Evolutionary conservation across 495 filamentous ascomycete species (phyloP).

Genomic region (Mycothermus thermophilus): DNA sequence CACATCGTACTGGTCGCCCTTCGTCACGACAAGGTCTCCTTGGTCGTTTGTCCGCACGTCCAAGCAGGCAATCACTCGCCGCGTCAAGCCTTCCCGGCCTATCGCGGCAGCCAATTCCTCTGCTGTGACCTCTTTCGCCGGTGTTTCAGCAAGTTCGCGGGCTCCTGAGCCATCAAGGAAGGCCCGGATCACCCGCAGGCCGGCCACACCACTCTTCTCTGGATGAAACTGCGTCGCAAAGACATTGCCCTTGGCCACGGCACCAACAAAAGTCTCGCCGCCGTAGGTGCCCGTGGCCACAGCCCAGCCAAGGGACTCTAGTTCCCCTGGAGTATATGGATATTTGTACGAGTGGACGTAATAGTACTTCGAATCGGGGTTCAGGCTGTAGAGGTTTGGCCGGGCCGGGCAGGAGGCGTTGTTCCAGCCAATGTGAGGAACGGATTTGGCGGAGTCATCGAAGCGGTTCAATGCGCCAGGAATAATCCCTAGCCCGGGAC

Average conservation of each 20-base stretch:
- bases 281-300: conserved; percentile 83
- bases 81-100: conserved; percentile 55
- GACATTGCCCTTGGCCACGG: conserved; percentile 68
- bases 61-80: conserved; percentile 85
- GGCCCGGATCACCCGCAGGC: conserved; percentile 66
- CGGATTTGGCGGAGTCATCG: conserved; percentile 62
- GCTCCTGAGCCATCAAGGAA: conserved; percentile 60
- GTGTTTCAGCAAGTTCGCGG: conserved; percentile 19
- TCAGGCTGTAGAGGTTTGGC: conserved; percentile 56
- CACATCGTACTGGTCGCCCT: conserved; percentile 98
- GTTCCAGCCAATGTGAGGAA: conserved; percentile 98
- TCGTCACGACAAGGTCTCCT: conserved; percentile 92
- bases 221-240: conserved; percentile 95
- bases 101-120: no score
- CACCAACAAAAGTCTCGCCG: conserved; percentile 80
- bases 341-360: conserved; percentile 94
- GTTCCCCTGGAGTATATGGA: conserved; percentile 52
- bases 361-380: conserved; percentile 82
- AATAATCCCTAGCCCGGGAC: conserved; percentile 61
- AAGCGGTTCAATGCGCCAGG: conserved; percentile 61
- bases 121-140: neutral
- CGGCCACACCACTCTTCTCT: conserved; percentile 88
- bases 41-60: conserved; percentile 94
- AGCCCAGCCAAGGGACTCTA: conserved; percentile 71
- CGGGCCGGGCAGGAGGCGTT: conserved; percentile 45